Conservation (phyloP, 768 basidiomycete species). For the Rhodosporidiobolus sp. region DNA sequence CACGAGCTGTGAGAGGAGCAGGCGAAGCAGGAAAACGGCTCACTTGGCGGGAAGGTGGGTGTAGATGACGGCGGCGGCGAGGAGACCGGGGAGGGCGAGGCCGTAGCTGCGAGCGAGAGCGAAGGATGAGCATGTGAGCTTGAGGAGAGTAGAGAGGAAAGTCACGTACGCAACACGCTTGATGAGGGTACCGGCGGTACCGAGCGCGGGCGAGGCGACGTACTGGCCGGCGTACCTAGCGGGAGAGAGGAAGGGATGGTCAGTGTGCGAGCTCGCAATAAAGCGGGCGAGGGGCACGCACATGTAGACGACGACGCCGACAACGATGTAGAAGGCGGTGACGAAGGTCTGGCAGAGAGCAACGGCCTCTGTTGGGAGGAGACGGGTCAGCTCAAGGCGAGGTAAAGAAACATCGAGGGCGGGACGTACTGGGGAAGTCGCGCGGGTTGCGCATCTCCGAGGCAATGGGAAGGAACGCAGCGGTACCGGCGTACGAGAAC, state of each 20-base stretch:
- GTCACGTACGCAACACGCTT: slow-evolving; percentile 43
- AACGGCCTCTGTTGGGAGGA: slow-evolving; percentile 46
- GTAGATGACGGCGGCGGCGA: slow-evolving; percentile 31
- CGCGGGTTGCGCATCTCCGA: slow-evolving; percentile 49
- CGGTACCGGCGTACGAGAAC: slow-evolving; percentile 39
- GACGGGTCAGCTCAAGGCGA: slow-evolving; percentile 47
- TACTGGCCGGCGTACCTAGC: slow-evolving; percentile 38
- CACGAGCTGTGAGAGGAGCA: not conserved
- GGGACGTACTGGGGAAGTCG: slow-evolving; percentile 34
- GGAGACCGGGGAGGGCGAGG: slow-evolving; percentile 41
- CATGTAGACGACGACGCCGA: slow-evolving; percentile 44
- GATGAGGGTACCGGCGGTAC: slow-evolving; percentile 44
- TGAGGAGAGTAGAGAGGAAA: slow-evolving; percentile 30
- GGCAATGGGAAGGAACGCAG: slow-evolving; percentile 40
- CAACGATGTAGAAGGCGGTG: slow-evolving; percentile 38
- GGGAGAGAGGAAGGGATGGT: not conserved
- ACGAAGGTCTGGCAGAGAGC: slow-evolving; percentile 42
- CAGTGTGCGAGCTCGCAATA: not conserved
- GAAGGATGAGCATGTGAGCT: not conserved
- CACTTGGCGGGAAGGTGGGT: not conserved
- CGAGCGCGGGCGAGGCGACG: slow-evolving; percentile 46
- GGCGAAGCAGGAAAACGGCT: not conserved
- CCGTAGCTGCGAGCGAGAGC: slow-evolving; percentile 41
- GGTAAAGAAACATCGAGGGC: slow-evolving; percentile 40
- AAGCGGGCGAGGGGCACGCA: not conserved